phyloP scores from a whole-genome alignment of 768 basidiomycete species.

The Calocybe cyanea region DNA sequence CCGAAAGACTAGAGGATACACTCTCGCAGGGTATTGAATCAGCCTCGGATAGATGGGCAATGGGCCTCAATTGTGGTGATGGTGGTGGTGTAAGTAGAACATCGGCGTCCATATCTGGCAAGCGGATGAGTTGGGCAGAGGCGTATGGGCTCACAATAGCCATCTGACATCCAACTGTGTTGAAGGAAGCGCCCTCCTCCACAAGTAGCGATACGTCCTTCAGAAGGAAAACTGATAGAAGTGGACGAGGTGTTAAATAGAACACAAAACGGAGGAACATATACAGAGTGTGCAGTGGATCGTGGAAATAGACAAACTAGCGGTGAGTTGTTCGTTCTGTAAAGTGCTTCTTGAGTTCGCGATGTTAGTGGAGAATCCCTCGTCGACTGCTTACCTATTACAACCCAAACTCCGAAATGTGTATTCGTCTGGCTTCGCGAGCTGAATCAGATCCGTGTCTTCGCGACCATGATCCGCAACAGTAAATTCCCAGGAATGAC shows the following conservation, averaged over 20 bases:
- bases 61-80: slow-evolving; percentile 27
- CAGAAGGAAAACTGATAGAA: slow-evolving; percentile 21
- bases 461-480: neutral
- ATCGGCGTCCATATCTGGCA: slow-evolving; percentile 4
- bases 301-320: slow-evolving; percentile 31
- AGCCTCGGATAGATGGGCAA: neutral
- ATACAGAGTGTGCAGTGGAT: slow-evolving; percentile 9
- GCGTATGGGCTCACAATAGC: slow-evolving; percentile 30
- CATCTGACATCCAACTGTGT: slow-evolving; percentile 23
- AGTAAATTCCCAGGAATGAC: slow-evolving; percentile 8
- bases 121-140: slow-evolving; percentile 11
- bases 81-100: slow-evolving; percentile 34
- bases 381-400: slow-evolving; percentile 17
- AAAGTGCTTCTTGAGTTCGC: slow-evolving; percentile 7
- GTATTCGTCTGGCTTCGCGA: slow-evolving; percentile 21
- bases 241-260: slow-evolving; percentile 26
- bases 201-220: slow-evolving; percentile 21
- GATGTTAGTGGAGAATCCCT: neutral
- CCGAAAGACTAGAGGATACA: neutral
- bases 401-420: slow-evolving; percentile 17
- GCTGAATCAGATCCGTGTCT: slow-evolving; percentile 13
- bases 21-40: neutral
- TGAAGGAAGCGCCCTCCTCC: slow-evolving; percentile 27
- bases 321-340: slow-evolving; percentile 21
- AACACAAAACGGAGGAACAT: slow-evolving; percentile 24